Evolutionary conservation across 306 rosid species (phyloP).

Genomic region (Quercus variabilis): DNA sequence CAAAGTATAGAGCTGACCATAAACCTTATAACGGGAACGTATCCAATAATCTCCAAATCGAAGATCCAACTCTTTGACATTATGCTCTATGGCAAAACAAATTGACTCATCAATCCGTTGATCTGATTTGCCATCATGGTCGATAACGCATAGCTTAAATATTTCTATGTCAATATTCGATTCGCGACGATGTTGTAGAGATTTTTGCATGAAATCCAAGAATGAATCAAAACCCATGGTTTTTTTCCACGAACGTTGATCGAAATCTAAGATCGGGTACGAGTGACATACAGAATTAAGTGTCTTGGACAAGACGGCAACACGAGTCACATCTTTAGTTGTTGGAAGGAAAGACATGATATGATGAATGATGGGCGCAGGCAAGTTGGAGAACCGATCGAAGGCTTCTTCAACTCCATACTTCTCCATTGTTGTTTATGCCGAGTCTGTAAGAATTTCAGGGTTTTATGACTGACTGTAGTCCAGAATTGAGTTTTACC

Average conservation of each 20-base stretch:
- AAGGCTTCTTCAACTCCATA: too few relatives aligned
- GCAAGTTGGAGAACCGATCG: background rate
- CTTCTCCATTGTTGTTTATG: background rate
- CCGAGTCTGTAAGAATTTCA: too few relatives aligned
- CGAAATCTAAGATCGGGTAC: background rate
- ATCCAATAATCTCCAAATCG: background rate
- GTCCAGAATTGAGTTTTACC: too few relatives aligned
- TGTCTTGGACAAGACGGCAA: background rate
- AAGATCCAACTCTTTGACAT: background rate
- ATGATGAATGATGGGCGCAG: background rate
- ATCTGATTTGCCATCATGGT: background rate
- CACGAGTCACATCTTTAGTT: background rate
- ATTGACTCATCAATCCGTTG: background rate
- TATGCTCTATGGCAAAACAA: background rate
- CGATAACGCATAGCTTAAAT: background rate
- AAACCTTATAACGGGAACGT: background rate
- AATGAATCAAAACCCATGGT: too few relatives aligned
- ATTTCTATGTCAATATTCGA: background rate
- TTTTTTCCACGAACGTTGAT: background rate
- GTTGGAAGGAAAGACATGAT: slow-evolving; percentile 5
- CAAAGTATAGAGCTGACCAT: background rate
- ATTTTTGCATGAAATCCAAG: too few relatives aligned
- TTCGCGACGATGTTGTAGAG: background rate
- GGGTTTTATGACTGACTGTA: too few relatives aligned
- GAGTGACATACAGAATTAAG: background rate